A percentile compares a stretch with the other conserved stretches of the same genome.
Conservation (phyloP, 108 stramenopile species). For the Aurantiochytrium sp. region DNA sequence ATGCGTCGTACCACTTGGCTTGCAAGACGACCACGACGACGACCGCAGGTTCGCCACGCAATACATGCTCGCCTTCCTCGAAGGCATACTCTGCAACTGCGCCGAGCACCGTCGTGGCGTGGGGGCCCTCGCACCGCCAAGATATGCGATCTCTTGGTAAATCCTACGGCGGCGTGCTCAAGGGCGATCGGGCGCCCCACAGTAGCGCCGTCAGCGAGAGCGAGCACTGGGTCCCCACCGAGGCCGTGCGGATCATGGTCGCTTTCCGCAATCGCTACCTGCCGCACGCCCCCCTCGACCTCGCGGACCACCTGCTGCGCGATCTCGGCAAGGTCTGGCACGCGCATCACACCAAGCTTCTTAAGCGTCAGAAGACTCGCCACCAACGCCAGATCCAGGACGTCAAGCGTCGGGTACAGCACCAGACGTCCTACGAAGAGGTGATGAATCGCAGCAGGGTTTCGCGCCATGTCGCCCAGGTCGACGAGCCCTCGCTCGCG, state of each 20-base stretch:
- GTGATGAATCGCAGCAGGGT: neutral
- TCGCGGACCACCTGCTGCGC: neutral
- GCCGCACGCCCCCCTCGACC: neutral
- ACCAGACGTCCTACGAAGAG: neutral
- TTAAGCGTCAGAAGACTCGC: too few species aligned
- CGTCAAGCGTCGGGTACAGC: neutral
- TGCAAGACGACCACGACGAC: neutral
- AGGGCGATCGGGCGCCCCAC: neutral
- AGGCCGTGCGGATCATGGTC: neutral
- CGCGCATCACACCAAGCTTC: neutral
- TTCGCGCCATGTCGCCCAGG: neutral
- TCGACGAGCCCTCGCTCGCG: neutral
- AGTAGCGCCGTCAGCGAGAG: neutral
- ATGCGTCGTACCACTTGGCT: neutral
- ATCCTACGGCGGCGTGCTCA: neutral
- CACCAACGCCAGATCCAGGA: neutral
- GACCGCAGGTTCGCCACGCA: too few species aligned
- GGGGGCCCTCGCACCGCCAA: neutral
- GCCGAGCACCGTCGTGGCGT: neutral
- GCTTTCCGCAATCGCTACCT: neutral
- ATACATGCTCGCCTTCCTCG: neutral
- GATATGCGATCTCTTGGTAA: neutral
- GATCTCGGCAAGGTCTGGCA: slow-evolving; percentile 13
- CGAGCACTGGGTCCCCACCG: neutral
- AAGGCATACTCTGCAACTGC: neutral